Conservation (phyloP, 164 flowering plant genomes). For the Stephania japonica region DNA sequence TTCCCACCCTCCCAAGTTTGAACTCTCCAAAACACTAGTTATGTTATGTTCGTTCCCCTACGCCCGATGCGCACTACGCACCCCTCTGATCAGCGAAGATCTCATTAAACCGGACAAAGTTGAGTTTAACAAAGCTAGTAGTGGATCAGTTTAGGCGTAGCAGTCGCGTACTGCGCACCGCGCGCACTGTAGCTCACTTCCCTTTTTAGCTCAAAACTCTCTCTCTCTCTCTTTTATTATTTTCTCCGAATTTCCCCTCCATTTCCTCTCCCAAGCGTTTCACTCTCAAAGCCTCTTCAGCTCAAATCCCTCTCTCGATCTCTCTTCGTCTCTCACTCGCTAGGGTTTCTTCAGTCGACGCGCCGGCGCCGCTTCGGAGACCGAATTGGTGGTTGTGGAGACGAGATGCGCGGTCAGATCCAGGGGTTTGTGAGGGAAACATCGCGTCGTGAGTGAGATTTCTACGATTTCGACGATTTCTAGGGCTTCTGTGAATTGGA, state of each 20-base stretch:
- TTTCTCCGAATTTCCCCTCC: constrained; percentile 34
- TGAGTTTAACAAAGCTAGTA: neutral
- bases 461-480: constrained; percentile 21
- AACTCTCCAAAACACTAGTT: neutral
- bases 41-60: neutral
- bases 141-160: neutral
- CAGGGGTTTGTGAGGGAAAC: constrained; percentile 1
- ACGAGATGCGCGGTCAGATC: constrained; percentile 11
- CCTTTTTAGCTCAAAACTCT: too few species aligned
- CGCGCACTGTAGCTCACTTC: neutral
- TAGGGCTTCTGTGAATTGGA: constrained; percentile 15
- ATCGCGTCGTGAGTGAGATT: neutral
- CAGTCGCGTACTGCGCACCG: constrained; percentile 7
- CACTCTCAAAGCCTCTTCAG: neutral
- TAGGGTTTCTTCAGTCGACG: neutral
- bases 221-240: neutral
- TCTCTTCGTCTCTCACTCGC: neutral
- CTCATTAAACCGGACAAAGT: too few species aligned
- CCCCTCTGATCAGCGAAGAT: too few species aligned
- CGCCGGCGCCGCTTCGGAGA: neutral
- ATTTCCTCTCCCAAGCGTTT: constrained; percentile 14
- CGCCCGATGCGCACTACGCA: constrained; percentile 5
- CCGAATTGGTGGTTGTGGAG: neutral
- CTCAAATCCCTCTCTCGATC: constrained; percentile 7
- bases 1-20: constrained; percentile 9